Base-by-base conservation (phyloP, 768 basidiomycete genomes). In the Rhizopogon vesiculosus region DNA sequence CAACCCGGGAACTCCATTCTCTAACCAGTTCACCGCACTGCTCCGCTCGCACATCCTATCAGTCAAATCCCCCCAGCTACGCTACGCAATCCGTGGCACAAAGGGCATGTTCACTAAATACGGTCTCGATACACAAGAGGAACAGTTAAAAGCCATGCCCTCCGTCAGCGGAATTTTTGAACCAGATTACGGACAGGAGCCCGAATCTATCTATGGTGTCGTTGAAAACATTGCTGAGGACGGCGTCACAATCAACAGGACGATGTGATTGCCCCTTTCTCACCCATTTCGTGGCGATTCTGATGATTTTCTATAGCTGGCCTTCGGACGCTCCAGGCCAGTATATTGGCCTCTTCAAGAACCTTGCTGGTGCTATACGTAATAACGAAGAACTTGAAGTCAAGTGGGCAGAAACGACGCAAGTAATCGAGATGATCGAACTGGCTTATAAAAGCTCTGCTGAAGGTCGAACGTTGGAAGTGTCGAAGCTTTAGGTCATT, bases 111-210 rank as follows among this genome's bases (percentile, higher is more conserved):
- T 80, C 70, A 74, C 78, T 56, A 94, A 96, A 69, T 80, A 78
- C 63, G 91, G 91, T 5, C 67, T 90, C 19, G 91, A 93, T 67
- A 72, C 83, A 3, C 91, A 94, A 65, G 92, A 93, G 70, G 83
- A 84, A 51, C 85, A 89, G 59, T 78, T 92, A 49, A 85, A 84
- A 64, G 75, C 67, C 10, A 80, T 85, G 49, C 63, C 78, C 8
- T 68, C 72, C 5, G 80, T 82, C 25, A 67, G 63, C 15, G 74
- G 69, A 10, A 81, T 82, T 41, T 65, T 79, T 58, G 73, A 74
- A 44, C 57, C 69, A 4, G 65, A 66, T 28, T 87, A 81, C 60
- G 90, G 87, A 10, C 70, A 69, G 55, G 88, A 89, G 67, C 82
- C 85, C 2, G 78, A 84, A 64, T 73, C 74, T 40, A 73, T 86